phyloP scores from a whole-genome alignment of 169 alveolate species.

The Miamiensis avidus region DNA sequence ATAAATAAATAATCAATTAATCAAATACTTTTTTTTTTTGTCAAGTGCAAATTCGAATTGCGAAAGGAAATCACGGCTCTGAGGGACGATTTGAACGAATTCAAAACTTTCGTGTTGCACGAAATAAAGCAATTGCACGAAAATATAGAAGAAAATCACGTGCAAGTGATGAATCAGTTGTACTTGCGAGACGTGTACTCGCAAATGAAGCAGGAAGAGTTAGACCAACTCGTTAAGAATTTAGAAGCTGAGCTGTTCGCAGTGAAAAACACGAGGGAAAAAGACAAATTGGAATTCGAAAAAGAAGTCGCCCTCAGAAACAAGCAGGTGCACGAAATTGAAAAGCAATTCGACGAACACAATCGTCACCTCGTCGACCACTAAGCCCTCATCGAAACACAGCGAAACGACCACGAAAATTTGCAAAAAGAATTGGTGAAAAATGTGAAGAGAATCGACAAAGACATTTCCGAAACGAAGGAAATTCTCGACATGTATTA shows the following conservation, averaged over 20 bases:
- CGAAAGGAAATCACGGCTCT: not conserved
- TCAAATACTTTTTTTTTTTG: too few species aligned
- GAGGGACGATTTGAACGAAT: constrained; percentile 9
- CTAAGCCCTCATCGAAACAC: not conserved
- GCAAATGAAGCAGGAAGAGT: constrained; percentile 3
- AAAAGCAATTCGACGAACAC: not conserved
- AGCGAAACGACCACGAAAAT: not conserved
- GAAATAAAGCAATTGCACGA: constrained; percentile 1
- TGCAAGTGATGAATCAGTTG: not conserved
- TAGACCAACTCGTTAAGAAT: constrained; percentile 3
- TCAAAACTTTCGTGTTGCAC: not conserved
- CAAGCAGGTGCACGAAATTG: not conserved
- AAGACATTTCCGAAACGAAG: not conserved
- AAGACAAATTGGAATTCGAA: not conserved
- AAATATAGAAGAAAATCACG: constrained; percentile 1
- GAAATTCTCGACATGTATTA: constrained; percentile 6
- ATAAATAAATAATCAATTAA: too few species aligned
- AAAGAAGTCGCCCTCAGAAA: constrained; percentile 5
- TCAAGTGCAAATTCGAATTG: not conserved
- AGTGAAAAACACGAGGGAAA: constrained; percentile 11
- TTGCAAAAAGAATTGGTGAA: not conserved
- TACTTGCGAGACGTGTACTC: constrained; percentile 5
- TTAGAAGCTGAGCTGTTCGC: constrained; percentile 8
- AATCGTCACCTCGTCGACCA: not conserved
- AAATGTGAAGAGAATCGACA: not conserved